Evolutionary conservation across 768 basidiomycete species (phyloP).

Genomic region (Mycena vulgaris): DNA sequence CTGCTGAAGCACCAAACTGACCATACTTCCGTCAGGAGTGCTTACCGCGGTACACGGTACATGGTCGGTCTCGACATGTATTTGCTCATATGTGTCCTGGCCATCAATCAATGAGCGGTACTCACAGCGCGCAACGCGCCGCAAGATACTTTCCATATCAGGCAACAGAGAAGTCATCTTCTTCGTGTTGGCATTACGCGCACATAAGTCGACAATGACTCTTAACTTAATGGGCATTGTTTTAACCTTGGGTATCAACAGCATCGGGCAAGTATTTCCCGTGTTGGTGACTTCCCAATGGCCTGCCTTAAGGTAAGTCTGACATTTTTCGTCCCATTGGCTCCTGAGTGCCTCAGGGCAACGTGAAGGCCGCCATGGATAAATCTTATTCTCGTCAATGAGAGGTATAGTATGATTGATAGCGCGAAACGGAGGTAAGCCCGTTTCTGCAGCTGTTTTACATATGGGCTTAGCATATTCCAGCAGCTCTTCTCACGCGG

Average conservation of each 20-base stretch:
- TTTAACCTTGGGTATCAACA: slow-evolving; percentile 2
- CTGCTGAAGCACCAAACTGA: not conserved
- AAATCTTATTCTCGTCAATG: slow-evolving; percentile 42
- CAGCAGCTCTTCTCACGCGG: not conserved
- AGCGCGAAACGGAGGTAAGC: slow-evolving; percentile 43
- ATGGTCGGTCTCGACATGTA: not conserved
- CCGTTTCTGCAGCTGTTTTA: slow-evolving; percentile 36
- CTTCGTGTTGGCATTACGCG: not conserved
- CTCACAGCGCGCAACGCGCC: not conserved
- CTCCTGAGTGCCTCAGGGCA: slow-evolving; percentile 38
- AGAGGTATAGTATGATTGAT: slow-evolving; percentile 47
- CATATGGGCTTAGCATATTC: slow-evolving; percentile 23
- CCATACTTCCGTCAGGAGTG: not conserved
- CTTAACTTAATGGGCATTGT: not conserved
- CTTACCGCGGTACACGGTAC: not conserved
- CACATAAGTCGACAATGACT: not conserved
- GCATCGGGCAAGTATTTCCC: not conserved
- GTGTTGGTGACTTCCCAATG: not conserved
- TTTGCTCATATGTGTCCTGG: not conserved
- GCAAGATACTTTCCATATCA: not conserved
- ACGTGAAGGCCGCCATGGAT: slow-evolving; percentile 42
- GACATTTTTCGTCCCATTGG: not conserved
- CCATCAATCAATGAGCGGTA: not conserved
- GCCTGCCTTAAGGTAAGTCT: not conserved
- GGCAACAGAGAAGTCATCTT: not conserved